Evolutionary conservation across 2,329 filamentous ascomycete species (phyloP).

Genomic region (Daldinia eschscholtzii): DNA sequence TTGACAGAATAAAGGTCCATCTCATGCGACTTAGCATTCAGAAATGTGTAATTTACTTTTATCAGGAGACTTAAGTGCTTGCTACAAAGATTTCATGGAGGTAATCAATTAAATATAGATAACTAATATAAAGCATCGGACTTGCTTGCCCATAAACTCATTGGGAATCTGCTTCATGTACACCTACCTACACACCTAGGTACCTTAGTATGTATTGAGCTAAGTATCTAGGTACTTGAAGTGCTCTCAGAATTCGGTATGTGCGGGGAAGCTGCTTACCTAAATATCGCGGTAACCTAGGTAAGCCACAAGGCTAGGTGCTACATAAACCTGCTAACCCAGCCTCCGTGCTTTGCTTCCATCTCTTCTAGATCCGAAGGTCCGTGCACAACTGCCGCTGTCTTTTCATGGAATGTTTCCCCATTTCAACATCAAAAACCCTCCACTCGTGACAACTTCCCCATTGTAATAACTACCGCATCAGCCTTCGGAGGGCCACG

Average conservation of each 20-base stretch:
- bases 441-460: slow-evolving; percentile 24
- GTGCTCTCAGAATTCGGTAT: neutral
- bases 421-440: slow-evolving; percentile 26
- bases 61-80: neutral
- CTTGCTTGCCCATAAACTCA: too few species aligned
- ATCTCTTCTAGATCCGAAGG: slow-evolving; percentile 28
- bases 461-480: slow-evolving; percentile 21
- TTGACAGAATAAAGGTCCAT: neutral
- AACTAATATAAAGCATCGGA: too few species aligned
- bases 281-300: neutral
- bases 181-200: neutral
- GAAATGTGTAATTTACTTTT: neutral
- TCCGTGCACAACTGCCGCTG: slow-evolving; percentile 23
- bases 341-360: neutral
- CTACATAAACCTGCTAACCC: neutral
- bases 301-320: slow-evolving; percentile 4
- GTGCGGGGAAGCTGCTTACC: slow-evolving; percentile 9
- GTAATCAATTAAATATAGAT: too few species aligned
- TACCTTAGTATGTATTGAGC: too few species aligned
- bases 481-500: slow-evolving; percentile 26
- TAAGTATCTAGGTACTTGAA: neutral
- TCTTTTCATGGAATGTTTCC: slow-evolving; percentile 16
- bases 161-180: neutral
- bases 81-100: too few species aligned
- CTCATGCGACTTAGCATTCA: neutral